Percentiles rank a stretch among this genome's conserved stretches.
These are phyloP conservation scores for Ophiostoma australiae DNA, from an alignment of 2,329 filamentous ascomycete species.

Conservation along the genomic window DNA sequence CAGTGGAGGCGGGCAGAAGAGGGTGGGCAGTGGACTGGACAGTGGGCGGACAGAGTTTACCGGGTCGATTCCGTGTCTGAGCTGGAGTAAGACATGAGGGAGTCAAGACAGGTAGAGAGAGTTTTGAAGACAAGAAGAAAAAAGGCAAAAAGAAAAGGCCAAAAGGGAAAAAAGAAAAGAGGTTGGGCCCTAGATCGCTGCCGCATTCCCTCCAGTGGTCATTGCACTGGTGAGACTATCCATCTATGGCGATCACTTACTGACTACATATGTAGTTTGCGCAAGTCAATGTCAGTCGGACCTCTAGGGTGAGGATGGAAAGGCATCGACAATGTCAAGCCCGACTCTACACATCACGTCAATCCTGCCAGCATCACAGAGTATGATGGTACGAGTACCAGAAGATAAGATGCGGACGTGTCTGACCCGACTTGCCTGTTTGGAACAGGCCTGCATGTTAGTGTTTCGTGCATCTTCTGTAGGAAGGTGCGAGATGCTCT, in stretches of 20 bases:
- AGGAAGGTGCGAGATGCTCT: background rate
- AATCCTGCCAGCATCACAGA: background rate
- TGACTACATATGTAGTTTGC: background rate
- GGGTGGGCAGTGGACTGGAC: background rate
- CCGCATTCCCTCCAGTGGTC: background rate
- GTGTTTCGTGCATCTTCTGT: background rate
- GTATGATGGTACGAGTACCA: background rate
- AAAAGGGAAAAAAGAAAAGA: background rate
- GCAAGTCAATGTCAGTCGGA: background rate
- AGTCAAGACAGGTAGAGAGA: background rate
- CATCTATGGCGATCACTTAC: background rate
- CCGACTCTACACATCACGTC: too few relatives aligned
- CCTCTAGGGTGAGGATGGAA: background rate
- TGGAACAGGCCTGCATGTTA: background rate
- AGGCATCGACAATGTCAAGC: background rate
- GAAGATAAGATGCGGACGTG: constrained; percentile 1
- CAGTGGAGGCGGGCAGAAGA: background rate
- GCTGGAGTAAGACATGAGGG: background rate
- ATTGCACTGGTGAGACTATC: background rate
- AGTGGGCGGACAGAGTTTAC: constrained; percentile 3
- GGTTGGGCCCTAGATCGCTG: background rate
- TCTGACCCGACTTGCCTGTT: constrained; percentile 11
- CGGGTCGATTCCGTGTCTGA: constrained; percentile 2
- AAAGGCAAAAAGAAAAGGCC: too few relatives aligned
- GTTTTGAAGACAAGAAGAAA: background rate